Evolutionary conservation across 2,329 filamentous ascomycete genomes (phyloP), one percentile per base, ranked within the genome.

Genomic region (Aspergillus tubingensis): DNA sequence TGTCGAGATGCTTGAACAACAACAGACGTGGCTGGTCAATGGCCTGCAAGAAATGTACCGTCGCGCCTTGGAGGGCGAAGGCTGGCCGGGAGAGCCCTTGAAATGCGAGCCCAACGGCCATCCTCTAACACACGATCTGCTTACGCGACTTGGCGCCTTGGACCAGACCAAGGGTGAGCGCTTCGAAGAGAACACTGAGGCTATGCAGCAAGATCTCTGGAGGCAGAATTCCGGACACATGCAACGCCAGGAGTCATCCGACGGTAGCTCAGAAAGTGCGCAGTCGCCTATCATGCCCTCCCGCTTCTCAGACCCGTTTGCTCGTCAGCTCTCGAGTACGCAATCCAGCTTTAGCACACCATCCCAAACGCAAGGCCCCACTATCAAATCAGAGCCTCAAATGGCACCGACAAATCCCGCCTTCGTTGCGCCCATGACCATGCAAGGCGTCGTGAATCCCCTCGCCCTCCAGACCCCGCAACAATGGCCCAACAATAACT

Each of bases 1-100:
- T 63, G 85, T 88, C 30, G 86, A 88, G 72, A 87, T 88, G 85
- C 81, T 88, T 53, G 86, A 88, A 69, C 85, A 87, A 68, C 86
- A 88, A 77, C 86, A 88, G 72, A 73, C 77, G 19, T 86, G 87
- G 76, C 79, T 88, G 5, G 85, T 88, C 30, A 77, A 83, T 57
- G 86, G 84, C 47, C 79, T 88, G 5, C 84, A 86, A 70, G 83
- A 86, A 71, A 76, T 88, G 49, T 88, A 88, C 72, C 80, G 78
- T 63, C 80, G 83, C 55, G 70, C 82, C 32, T 75, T 79, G 32
- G 78, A 78, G 43, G 82, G 82, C 47, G 79, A 85, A 63, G 79
- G 79, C 44, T 88, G 86, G 86, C 79, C 79, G 10, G 85, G 85
- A 38, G 73, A 80, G 13, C 78, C 79, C 13, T 72, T 88, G 59